A percentile compares a stretch with the other conserved stretches of the same genome.
Evolutionary conservation across 108 stramenopile species (phyloP).

Genomic region (Conticribra weissflogii): DNA sequence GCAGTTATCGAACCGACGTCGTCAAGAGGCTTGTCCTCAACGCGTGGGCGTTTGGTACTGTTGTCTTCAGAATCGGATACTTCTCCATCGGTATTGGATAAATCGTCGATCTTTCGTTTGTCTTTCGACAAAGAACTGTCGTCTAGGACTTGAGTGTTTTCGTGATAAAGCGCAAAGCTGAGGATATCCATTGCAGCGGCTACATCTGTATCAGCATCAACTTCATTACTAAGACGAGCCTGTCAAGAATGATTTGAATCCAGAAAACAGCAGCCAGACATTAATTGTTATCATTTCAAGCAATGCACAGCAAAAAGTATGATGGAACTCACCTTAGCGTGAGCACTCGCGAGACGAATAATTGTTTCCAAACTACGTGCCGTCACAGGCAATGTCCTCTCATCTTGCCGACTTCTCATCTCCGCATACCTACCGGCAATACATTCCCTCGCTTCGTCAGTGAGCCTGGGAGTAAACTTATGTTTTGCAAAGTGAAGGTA

Average conservation of each 20-base stretch:
- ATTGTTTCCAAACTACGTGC: conserved; percentile 98
- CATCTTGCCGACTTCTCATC: conserved; percentile 92
- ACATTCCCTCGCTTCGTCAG: conserved; percentile 91
- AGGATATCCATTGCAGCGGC: conserved; percentile 85
- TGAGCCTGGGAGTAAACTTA: conserved; percentile 88
- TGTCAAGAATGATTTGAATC: background rate
- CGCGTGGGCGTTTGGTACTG: conserved; percentile 1
- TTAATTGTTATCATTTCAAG: conserved; percentile 9
- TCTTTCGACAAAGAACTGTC: conserved; percentile 12
- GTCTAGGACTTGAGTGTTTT: conserved; percentile 51
- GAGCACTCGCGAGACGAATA: conserved; percentile 97
- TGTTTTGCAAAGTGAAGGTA: conserved; percentile 97
- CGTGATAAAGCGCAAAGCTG: conserved; percentile 89
- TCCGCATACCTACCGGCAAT: conserved; percentile 97
- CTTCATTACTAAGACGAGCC: conserved; percentile 68
- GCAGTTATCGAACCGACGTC: too few species aligned
- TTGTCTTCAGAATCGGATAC: conserved; percentile 43
- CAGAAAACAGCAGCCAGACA: background rate
- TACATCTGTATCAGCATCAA: conserved; percentile 81
- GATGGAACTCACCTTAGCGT: conserved; percentile 86
- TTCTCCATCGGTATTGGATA: conserved; percentile 26
- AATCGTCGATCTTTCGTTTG: conserved; percentile 36
- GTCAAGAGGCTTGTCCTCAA: conserved; percentile 13
- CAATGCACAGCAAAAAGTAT: background rate
- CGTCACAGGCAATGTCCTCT: conserved; percentile 91